A percentile compares a stretch with the other conserved stretches of the same genome.
phyloP scores from a whole-genome alignment of 83 land plant genomes.

The Picea abies region DNA sequence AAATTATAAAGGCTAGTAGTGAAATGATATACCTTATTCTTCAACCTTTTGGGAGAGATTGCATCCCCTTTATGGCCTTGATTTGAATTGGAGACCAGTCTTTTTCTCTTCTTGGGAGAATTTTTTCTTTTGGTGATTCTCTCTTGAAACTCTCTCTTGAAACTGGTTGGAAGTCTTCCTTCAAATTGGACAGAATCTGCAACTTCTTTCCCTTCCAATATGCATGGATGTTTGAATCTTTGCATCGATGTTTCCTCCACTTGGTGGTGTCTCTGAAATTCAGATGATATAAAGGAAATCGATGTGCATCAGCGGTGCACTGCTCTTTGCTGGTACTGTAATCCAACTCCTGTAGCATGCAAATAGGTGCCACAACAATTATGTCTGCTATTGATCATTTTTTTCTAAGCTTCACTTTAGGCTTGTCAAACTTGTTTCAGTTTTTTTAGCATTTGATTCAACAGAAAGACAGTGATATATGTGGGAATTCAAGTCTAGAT shows the following conservation, averaged over 20 bases:
- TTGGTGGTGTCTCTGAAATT: conserved; percentile 4
- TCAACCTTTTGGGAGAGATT: conserved; percentile 1
- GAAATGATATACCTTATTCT: background rate
- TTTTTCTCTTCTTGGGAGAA: background rate
- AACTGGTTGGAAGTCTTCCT: conserved; percentile 10
- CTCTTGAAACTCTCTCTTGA: background rate
- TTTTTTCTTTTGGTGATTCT: background rate
- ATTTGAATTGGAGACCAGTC: background rate
- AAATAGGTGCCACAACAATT: conserved; percentile 35
- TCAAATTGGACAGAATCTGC: conserved; percentile 46
- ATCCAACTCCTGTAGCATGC: conserved; percentile 62
- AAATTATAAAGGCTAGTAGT: background rate
- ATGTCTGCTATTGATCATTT: conserved; percentile 57
- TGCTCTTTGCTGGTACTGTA: conserved; percentile 45
- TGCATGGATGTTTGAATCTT: conserved; percentile 43
- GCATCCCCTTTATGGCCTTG: conserved; percentile 19
- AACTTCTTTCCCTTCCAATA: conserved; percentile 62
- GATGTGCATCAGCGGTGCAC: conserved; percentile 26
- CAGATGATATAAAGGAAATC: background rate
- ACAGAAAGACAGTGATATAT: conserved; percentile 63
- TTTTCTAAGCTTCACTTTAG: conserved; percentile 55
- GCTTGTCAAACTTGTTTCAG: conserved; percentile 20
- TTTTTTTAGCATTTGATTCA: conserved; percentile 33
- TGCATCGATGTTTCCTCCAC: conserved; percentile 1
- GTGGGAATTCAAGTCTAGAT: conserved; percentile 74